These are phyloP conservation scores for Akebia trifoliata DNA, from an alignment of 164 flowering plant genomes.

Conservation along the genomic window DNA sequence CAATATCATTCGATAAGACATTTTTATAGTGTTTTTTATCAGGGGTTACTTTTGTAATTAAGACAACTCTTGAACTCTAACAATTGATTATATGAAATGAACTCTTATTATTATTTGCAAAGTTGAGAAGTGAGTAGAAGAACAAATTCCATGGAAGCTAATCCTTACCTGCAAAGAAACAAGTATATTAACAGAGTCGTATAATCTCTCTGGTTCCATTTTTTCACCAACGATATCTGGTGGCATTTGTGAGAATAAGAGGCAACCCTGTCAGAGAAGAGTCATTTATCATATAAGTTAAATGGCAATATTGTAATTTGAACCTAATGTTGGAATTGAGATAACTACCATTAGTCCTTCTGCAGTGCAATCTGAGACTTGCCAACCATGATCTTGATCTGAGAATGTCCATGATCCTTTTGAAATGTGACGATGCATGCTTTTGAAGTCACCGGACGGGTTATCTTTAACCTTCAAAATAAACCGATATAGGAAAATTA, in stretches of 20 bases:
- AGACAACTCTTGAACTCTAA: too few relatives aligned
- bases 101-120: too few relatives aligned
- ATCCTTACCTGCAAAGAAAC: slow-evolving; percentile 61
- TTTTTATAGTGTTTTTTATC: too few relatives aligned
- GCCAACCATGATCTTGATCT: slow-evolving; percentile 83
- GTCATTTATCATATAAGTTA: background rate
- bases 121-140: too few relatives aligned
- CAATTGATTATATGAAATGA: too few relatives aligned
- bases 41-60: too few relatives aligned
- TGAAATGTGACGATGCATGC: slow-evolving; percentile 77
- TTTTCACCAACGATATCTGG: slow-evolving; percentile 46
- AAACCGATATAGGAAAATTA: background rate
- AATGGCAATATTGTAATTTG: too few relatives aligned
- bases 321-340: background rate
- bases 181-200: slow-evolving; percentile 61
- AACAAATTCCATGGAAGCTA: slow-evolving; percentile 33
- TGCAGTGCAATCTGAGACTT: slow-evolving; percentile 82
- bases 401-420: slow-evolving; percentile 98
- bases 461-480: slow-evolving; percentile 48
- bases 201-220: slow-evolving; percentile 31
- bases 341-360: slow-evolving; percentile 64
- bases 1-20: too few relatives aligned
- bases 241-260: slow-evolving; percentile 37
- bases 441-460: slow-evolving; percentile 50
- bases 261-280: slow-evolving; percentile 29